phyloP scores from a whole-genome alignment of 2,329 filamentous ascomycete species.

The Fusarium begoniae region DNA sequence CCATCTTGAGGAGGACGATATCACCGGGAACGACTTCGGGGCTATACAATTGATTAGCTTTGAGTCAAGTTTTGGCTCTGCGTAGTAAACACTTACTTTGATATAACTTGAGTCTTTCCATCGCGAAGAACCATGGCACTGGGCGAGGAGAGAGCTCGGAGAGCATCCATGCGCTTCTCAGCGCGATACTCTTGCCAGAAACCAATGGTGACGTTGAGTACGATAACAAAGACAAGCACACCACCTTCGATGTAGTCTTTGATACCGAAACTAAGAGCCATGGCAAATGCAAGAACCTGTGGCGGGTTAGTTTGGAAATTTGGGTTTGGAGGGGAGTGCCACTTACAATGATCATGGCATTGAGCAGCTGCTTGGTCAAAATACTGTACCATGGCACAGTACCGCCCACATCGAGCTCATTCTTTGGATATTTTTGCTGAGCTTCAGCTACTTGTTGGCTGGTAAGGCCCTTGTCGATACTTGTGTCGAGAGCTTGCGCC shows the following conservation, averaged over 20 bases:
- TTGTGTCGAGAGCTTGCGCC: slow-evolving; percentile 67
- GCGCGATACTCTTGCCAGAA: slow-evolving; percentile 72
- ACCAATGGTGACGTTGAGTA: slow-evolving; percentile 75
- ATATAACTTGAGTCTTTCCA: slow-evolving; percentile 64
- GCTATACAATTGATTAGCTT: slow-evolving; percentile 47
- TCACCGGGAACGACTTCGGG: slow-evolving; percentile 77
- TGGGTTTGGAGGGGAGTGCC: background rate
- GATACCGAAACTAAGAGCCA: slow-evolving; percentile 75
- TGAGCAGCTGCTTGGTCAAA: slow-evolving; percentile 75
- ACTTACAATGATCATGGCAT: slow-evolving; percentile 78
- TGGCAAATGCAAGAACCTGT: slow-evolving; percentile 80
- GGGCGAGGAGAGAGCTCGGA: slow-evolving; percentile 69
- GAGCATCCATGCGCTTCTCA: slow-evolving; percentile 73
- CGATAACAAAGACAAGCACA: slow-evolving; percentile 72
- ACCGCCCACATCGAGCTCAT: slow-evolving; percentile 75
- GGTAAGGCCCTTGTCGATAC: slow-evolving; percentile 73
- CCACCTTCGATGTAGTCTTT: slow-evolving; percentile 73
- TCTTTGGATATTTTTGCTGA: slow-evolving; percentile 68
- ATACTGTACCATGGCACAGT: slow-evolving; percentile 77
- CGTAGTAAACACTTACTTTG: slow-evolving; percentile 57
- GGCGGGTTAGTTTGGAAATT: background rate
- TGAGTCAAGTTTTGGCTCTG: background rate
- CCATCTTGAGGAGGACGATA: slow-evolving; percentile 72
- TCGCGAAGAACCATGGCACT: slow-evolving; percentile 69
- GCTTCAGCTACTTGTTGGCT: slow-evolving; percentile 67